Base-by-base conservation (phyloP, 164 flowering plant species). In the Aristolochia californica region DNA sequence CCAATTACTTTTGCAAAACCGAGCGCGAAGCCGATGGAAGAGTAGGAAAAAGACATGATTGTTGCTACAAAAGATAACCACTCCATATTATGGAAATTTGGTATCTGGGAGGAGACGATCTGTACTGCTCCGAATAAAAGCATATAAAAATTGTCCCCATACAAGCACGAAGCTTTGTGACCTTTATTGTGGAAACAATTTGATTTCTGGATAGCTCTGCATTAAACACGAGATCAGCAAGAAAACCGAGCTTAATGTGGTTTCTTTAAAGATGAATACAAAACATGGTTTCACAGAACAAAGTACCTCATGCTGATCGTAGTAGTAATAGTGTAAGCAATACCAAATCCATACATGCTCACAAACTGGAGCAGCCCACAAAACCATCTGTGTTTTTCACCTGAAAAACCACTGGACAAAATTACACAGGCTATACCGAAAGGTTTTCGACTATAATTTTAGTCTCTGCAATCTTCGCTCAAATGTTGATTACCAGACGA, bases 51-150 rank as follows among this genome's bases (percentile, higher is more conserved):
- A 58, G 95, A 84, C 95, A 84, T 87, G 64, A 78, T 48, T 20
- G 91, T 84, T 1, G 95, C 91, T 11, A 84, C 53, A 30, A 76
- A 25, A 10, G 95, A 87, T 14, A 90, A 80, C 91, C 91, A 83
- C 26, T 38, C 73, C 77, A 81, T 83, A 62, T 80, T 60, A 43
- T 78, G 85, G 43, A 87, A 78, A 69, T 85, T 64, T 4, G 94
- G 96, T 21, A 85, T 85, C 58, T 82, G 94, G 27, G 96, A 90
- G 64, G 73, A 63, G 3, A 79, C 24, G 2, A 85, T 56, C 68
- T 90, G 86, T 43, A 79, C 28, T 5, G 54, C 68, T 53, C 97
- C 97, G 63, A 87, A 87, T 4, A 77, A 24, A 61, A 87, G n/a
- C 87, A 87, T 90, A 63, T 74, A 82, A 17, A 57, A 23, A 45